Percentiles rank a stretch among this genome's conserved stretches.
phyloP scores from a whole-genome alignment of 2,329 filamentous ascomycete species.

The Pseudogymnoascus sp. region DNA sequence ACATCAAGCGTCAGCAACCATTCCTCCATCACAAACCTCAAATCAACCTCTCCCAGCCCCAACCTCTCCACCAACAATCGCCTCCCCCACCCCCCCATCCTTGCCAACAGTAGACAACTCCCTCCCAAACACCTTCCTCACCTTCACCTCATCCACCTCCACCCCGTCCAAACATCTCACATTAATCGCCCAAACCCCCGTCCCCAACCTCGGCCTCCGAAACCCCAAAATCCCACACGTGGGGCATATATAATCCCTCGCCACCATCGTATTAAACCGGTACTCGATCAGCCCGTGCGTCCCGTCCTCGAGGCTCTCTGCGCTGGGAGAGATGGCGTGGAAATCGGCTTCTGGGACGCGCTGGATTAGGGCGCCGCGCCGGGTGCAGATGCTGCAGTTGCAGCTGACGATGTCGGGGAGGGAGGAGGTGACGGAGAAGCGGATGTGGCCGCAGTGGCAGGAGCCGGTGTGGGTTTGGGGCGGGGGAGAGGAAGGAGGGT shows the following conservation, averaged over 20 bases:
- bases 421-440: not conserved
- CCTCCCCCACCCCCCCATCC: not conserved
- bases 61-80: not conserved
- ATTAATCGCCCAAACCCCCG: not conserved
- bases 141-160: not conserved
- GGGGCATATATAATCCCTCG: not conserved
- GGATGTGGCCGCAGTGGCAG: slow-evolving; percentile 1
- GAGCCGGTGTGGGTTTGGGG: not conserved
- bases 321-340: not conserved
- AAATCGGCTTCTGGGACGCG: not conserved
- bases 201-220: not conserved
- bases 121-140: not conserved
- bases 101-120: not conserved
- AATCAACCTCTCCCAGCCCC: not conserved
- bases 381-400: not conserved
- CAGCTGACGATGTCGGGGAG: not conserved
- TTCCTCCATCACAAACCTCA: not conserved
- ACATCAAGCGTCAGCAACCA: not conserved
- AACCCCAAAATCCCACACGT: not conserved
- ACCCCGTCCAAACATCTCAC: not conserved
- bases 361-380: not conserved
- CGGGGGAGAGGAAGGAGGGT: not conserved
- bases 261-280: not conserved
- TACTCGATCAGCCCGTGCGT: not conserved
- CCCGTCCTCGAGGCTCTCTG: not conserved